These are phyloP conservation scores for Triglochin maritima DNA, from an alignment of 106 monocot species.

Conservation along the genomic window DNA sequence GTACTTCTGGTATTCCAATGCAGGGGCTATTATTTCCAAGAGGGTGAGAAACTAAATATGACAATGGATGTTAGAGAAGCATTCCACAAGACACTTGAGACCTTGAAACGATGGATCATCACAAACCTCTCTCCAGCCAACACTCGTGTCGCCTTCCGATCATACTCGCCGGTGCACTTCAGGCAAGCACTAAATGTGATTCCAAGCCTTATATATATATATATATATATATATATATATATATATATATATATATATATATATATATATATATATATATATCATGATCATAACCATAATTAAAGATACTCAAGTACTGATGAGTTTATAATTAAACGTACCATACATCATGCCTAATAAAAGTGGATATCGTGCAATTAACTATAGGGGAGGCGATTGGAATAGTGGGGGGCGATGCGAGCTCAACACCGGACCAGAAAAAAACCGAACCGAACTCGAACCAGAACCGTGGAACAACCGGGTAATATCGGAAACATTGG, in stretches of 20 bases:
- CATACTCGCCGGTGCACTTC: conserved; percentile 62
- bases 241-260: no score
- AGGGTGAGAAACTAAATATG: conserved; percentile 36
- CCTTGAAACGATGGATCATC: conserved; percentile 40
- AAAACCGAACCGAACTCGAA: neutral
- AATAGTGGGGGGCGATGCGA: conserved; percentile 40
- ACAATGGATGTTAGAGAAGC: conserved; percentile 61
- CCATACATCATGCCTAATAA: neutral
- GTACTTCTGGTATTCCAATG: neutral
- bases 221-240: no score
- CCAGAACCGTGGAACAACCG: conserved; percentile 56
- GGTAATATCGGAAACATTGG: conserved; percentile 7
- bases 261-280: neutral
- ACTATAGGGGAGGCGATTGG: conserved; percentile 65
- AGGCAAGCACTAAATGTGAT: no score
- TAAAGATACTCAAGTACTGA: neutral
- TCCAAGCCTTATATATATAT: no score
- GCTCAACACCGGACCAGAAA: conserved; percentile 12
- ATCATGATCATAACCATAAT: neutral
- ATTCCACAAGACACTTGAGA: conserved; percentile 30
- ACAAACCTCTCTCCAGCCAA: conserved; percentile 19
- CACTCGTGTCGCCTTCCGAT: conserved; percentile 52
- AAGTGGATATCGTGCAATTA: neutral
- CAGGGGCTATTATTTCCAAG: conserved; percentile 76
- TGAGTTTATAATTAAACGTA: no score